These are phyloP conservation scores for Candida tetrigidarum DNA, from an alignment of 1,139 yeast species.

Conservation along the genomic window DNA sequence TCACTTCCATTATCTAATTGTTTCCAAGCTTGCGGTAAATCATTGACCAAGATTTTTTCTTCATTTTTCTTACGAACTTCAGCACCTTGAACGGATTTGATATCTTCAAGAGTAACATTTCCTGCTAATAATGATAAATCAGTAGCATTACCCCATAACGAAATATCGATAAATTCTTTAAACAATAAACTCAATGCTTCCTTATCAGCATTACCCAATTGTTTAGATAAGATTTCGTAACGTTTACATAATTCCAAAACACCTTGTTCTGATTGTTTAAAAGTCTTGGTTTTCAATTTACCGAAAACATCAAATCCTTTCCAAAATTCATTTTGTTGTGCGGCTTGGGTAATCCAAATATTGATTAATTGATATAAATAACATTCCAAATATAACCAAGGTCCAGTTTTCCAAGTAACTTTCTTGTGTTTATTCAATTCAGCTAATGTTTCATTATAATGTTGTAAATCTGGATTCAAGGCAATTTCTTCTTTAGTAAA, in stretches of 20 bases:
- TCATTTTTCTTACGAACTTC: slow-evolving; percentile 84
- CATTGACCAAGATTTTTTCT: slow-evolving; percentile 81
- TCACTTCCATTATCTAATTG: slow-evolving; percentile 21
- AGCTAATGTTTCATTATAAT: slow-evolving; percentile 53
- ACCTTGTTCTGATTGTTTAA: slow-evolving; percentile 74
- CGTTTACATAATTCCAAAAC: slow-evolving; percentile 82
- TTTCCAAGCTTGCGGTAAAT: slow-evolving; percentile 71
- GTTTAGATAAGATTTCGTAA: slow-evolving; percentile 45
- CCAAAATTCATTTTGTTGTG: slow-evolving; percentile 44
- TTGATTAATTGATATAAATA: slow-evolving; percentile 70
- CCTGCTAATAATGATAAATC: slow-evolving; percentile 89
- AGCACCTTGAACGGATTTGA: slow-evolving; percentile 89
- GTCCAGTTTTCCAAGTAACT: slow-evolving; percentile 83
- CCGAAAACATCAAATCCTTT: slow-evolving; percentile 71
- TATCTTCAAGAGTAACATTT: slow-evolving; percentile 78
- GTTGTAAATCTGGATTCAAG: slow-evolving; percentile 46
- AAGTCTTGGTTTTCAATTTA: slow-evolving; percentile 70
- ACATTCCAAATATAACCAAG: slow-evolving; percentile 92
- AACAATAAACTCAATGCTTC: slow-evolving; percentile 61
- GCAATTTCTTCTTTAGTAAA: slow-evolving; percentile 48
- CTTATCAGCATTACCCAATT: slow-evolving; percentile 36
- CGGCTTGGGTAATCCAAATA: slow-evolving; percentile 44
- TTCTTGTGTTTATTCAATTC: slow-evolving; percentile 26
- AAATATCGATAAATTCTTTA: slow-evolving; percentile 82
- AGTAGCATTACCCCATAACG: slow-evolving; percentile 98